These are phyloP conservation scores for Myrica gale DNA, from an alignment of 306 rosid genomes.

Conservation along the genomic window DNA sequence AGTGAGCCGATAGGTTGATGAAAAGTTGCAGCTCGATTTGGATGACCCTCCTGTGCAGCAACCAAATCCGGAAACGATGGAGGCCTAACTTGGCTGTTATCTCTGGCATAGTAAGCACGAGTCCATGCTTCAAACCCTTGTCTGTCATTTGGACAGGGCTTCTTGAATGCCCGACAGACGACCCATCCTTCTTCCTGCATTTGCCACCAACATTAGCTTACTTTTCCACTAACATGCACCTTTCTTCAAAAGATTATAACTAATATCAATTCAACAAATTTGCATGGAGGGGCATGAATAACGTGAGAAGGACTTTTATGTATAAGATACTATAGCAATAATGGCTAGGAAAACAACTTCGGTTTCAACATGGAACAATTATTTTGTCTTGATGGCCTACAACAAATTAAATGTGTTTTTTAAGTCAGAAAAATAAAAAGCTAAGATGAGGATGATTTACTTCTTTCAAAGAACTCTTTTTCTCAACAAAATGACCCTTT, in stretches of 20 bases:
- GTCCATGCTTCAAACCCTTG: slow-evolving; percentile 65
- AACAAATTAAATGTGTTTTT: too few relatives aligned
- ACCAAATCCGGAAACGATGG: slow-evolving; percentile 43
- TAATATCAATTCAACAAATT: too few relatives aligned
- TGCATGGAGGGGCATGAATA: too few relatives aligned
- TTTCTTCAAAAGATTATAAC: too few relatives aligned
- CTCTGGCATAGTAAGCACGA: slow-evolving; percentile 45
- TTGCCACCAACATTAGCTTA: not conserved
- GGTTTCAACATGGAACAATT: too few relatives aligned
- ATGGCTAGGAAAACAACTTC: too few relatives aligned
- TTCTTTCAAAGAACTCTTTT: not conserved
- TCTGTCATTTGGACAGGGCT: slow-evolving; percentile 74
- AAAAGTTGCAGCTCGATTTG: slow-evolving; percentile 43
- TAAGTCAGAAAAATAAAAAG: too few relatives aligned
- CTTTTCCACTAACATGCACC: not conserved
- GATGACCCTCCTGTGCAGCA: slow-evolving; percentile 24
- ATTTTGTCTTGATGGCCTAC: too few relatives aligned
- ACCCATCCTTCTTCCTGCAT: slow-evolving; percentile 99
- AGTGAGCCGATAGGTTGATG: slow-evolving; percentile 28
- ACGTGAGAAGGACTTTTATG: too few relatives aligned
- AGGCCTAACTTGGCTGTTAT: slow-evolving; percentile 39
- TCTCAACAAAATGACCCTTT: not conserved
- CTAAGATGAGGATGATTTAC: not conserved
- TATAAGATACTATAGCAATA: too few relatives aligned
- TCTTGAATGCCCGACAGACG: slow-evolving; percentile 78